Base-by-base conservation (phyloP, 805 yeast genomes). In the Candida ficus region DNA sequence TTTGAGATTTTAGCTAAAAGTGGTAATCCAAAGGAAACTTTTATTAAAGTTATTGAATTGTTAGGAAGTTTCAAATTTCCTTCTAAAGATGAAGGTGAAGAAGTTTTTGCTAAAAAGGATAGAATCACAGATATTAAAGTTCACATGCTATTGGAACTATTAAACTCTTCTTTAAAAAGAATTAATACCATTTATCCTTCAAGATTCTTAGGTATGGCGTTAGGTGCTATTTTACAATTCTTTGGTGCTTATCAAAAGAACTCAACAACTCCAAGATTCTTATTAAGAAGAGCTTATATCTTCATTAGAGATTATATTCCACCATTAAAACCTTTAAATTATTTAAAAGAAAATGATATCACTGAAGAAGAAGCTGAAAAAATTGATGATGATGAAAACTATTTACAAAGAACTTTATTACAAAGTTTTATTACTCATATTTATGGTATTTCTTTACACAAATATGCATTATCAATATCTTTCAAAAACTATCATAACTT, bases 1-100 rank as follows among this genome's bases (percentile, higher is more conserved):
- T 87, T 85, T 57, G 82, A 78, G 44, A 60, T 77, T 16, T 62
- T 91, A 38, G 79, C 95, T 0, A 62, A 63, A 33, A 57, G 73
- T 39, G 96, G 95, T 12, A 85, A 85, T 53, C 83, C 93, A 7
- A 87, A 86, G 51, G 96, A 89, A 60, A 60, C 88, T 39, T 74
- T 89, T 28, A 61, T 90, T 38, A 78, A 82, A 44, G 65, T 78
- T 11, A 80, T 85, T 56, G 96, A 88, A 56, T 56, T 83, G 22
- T 56, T 90, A 16, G 49, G 67, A 12, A 44, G 57, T 1, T 48
- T 82, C 25, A 56, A 46, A 10, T 42, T 37, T n/a, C 26, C 46
- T 8, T 32, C 28, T n/a, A 32, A 35, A 13, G 29, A 38, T 6
- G 39, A 38, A 7, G 19, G 20, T 22, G 31, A 18, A 4, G 46